These are phyloP conservation scores for Mucor indicus DNA, from an alignment of 371 early-diverging fungal species.

Conservation along the genomic window DNA sequence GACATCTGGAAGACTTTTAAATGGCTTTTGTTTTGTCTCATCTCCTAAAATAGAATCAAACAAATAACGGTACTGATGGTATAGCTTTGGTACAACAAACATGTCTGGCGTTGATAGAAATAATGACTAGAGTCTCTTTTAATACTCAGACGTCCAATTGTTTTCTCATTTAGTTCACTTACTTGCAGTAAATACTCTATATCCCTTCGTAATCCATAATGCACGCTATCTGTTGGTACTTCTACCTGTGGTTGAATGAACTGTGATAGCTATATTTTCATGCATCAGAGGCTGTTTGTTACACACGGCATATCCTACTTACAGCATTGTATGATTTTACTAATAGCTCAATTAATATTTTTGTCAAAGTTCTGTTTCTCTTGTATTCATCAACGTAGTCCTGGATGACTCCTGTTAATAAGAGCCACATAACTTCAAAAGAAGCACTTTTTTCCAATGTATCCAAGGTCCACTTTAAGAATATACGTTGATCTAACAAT, in stretches of 20 bases:
- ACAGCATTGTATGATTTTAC: conserved; percentile 56
- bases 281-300: neutral
- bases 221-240: conserved; percentile 21
- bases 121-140: conserved; percentile 34
- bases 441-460: conserved; percentile 44
- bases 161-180: neutral
- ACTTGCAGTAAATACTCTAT: conserved; percentile 58
- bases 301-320: conserved; percentile 18
- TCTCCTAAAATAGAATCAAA: conserved; percentile 37
- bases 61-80: conserved; percentile 40
- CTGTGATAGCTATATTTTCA: conserved; percentile 5
- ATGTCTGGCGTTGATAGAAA: conserved; percentile 64
- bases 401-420: conserved; percentile 59
- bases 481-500: conserved; percentile 65
- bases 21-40: conserved; percentile 6
- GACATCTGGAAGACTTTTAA: conserved; percentile 21
- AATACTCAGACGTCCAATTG: no score
- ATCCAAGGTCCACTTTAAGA: conserved; percentile 62
- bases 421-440: conserved; percentile 62
- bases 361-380: conserved; percentile 65
- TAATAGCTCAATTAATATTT: conserved; percentile 60
- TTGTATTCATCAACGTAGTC: conserved; percentile 68
- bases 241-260: conserved; percentile 11
- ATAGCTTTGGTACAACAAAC: conserved; percentile 61
- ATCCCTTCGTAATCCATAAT: conserved; percentile 46